Percentiles rank a stretch among this genome's conserved stretches.
Conservation (phyloP, 352 stramenopile species). For the Pythium brachiatum region DNA sequence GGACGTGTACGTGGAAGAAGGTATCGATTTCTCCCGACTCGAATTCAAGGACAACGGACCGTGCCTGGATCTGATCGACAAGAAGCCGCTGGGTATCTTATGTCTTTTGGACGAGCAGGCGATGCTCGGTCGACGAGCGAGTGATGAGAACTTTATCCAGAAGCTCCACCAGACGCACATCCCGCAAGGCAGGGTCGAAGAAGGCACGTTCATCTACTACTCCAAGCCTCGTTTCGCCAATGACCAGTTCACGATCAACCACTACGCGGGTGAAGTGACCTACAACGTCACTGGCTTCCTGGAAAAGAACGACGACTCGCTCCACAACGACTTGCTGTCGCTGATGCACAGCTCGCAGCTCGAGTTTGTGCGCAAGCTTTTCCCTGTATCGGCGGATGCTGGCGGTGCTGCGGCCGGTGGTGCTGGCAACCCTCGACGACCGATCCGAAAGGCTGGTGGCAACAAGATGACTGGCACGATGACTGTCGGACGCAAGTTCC, state of each 20-base stretch:
- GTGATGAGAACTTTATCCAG: conserved; percentile 90
- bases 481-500: conserved; percentile 89
- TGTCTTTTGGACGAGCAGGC: conserved; percentile 95
- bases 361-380: conserved; percentile 76
- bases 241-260: conserved; percentile 95
- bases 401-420: conserved; percentile 27
- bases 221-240: conserved; percentile 85
- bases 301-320: conserved; percentile 98
- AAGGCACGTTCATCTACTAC: conserved; percentile 79
- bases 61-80: conserved; percentile 92
- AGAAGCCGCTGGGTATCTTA: conserved; percentile 91
- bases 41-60: conserved; percentile 93
- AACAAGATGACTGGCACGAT: conserved; percentile 90
- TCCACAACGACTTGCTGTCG: conserved; percentile 89
- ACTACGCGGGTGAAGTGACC: conserved; percentile 96
- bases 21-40: conserved; percentile 90
- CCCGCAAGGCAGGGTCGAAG: conserved; percentile 71
- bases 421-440: conserved; percentile 46
- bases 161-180: conserved; percentile 90
- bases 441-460: conserved; percentile 61
- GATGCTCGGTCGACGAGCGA: conserved; percentile 90
- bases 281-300: conserved; percentile 96
- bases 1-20: conserved; percentile 96
- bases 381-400: conserved; percentile 44
- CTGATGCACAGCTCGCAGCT: conserved; percentile 86